Evolutionary conservation across 257 asterid species (phyloP).

Genomic region (Nicotiana benthamiana): DNA sequence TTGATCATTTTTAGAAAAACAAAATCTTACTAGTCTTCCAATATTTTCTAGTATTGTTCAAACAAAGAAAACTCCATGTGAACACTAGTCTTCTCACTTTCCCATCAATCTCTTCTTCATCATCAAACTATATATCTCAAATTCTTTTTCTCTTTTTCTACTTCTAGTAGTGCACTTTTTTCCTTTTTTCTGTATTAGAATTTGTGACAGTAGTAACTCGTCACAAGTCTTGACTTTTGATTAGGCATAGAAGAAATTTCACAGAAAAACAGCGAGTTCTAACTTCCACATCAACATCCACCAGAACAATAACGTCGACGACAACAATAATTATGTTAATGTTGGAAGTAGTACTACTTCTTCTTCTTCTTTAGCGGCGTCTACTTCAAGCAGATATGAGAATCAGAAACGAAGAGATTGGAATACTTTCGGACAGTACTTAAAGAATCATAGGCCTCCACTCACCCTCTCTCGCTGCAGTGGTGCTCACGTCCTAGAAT

Average conservation of each 20-base stretch:
- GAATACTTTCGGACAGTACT: slow-evolving; percentile 24
- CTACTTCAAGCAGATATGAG: slow-evolving; percentile 18
- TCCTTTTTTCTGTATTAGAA: too few relatives aligned
- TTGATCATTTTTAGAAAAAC: neutral
- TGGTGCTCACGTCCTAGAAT: slow-evolving; percentile 27
- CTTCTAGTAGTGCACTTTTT: too few relatives aligned
- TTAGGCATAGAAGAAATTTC: neutral
- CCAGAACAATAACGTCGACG: neutral
- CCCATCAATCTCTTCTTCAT: slow-evolving; percentile 3
- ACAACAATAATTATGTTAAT: too few relatives aligned
- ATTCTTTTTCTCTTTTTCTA: too few relatives aligned
- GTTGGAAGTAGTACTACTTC: neutral
- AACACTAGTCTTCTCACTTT: neutral
- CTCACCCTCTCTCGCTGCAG: slow-evolving; percentile 22
- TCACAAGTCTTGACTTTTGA: too few relatives aligned
- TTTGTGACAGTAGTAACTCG: too few relatives aligned
- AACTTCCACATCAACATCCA: too few relatives aligned
- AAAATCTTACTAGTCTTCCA: neutral
- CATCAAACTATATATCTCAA: neutral
- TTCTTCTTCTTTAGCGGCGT: neutral
- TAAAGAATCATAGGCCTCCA: slow-evolving; percentile 22
- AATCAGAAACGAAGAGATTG: slow-evolving; percentile 24
- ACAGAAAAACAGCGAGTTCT: neutral
- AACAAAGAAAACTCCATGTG: neutral
- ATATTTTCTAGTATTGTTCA: neutral